These are phyloP conservation scores for Rhizopogon vinicolor DNA, from an alignment of 768 basidiomycete species.

Conservation along the genomic window DNA sequence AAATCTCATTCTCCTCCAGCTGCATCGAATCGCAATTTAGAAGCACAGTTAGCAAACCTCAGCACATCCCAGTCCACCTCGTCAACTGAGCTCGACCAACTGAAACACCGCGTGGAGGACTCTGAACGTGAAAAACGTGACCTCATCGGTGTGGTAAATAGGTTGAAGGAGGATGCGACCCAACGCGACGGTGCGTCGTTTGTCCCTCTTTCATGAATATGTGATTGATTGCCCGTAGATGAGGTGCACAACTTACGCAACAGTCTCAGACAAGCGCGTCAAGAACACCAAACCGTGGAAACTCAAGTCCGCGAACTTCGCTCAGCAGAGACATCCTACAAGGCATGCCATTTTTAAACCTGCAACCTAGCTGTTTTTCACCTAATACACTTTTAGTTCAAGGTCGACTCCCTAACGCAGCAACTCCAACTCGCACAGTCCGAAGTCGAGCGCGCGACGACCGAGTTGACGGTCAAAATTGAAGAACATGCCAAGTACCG, in stretches of 20 bases:
- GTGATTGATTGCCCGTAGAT: constrained; percentile 35
- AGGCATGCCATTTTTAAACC: constrained; percentile 37
- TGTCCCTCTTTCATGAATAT: neutral
- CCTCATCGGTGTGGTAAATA: constrained; percentile 76
- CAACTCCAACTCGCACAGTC: constrained; percentile 74
- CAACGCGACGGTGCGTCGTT: constrained; percentile 65
- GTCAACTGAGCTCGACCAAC: constrained; percentile 51
- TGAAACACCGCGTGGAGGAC: constrained; percentile 64
- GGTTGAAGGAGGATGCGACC: constrained; percentile 69
- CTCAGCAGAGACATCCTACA: constrained; percentile 72
- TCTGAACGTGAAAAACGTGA: constrained; percentile 90
- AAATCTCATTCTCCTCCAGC: constrained; percentile 28
- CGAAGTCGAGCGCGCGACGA: constrained; percentile 68
- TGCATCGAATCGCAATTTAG: constrained; percentile 40
- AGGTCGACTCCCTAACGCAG: constrained; percentile 77
- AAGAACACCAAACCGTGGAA: constrained; percentile 67
- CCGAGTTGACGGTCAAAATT: constrained; percentile 65
- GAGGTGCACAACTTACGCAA: constrained; percentile 65
- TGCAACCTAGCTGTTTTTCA: neutral
- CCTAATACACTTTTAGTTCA: constrained; percentile 53
- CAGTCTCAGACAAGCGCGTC: constrained; percentile 70
- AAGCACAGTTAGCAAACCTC: constrained; percentile 52
- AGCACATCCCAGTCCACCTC: constrained; percentile 59
- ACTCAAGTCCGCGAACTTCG: constrained; percentile 67
- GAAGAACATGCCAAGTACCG: constrained; percentile 85